Evolutionary conservation across 2,329 filamentous ascomycete species (phyloP).

Genomic region (Acrocalymma vagum): DNA sequence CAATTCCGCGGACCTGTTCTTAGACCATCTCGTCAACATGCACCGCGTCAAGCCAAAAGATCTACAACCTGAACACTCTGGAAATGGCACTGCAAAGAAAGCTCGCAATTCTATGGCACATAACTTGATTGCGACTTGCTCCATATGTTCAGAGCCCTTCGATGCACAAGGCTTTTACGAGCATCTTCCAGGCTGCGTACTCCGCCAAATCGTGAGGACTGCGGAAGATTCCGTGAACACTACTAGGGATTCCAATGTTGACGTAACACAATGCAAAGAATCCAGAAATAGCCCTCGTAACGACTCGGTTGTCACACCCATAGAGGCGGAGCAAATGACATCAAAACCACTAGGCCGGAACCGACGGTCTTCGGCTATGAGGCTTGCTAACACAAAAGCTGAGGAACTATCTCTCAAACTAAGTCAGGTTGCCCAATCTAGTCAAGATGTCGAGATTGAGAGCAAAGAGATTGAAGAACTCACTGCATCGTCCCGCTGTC

Average conservation of each 20-base stretch:
- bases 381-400: too few relatives aligned
- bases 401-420: too few relatives aligned
- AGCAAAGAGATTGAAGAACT: conserved; percentile 21
- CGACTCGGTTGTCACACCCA: neutral
- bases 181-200: conserved; percentile 76
- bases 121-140: conserved; percentile 80
- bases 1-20: conserved; percentile 89
- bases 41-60: conserved; percentile 84
- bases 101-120: conserved; percentile 55
- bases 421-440: neutral
- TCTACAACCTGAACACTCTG: conserved; percentile 56
- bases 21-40: conserved; percentile 83
- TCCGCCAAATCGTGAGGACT: conserved; percentile 56
- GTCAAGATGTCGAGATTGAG: conserved; percentile 1
- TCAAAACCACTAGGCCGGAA: neutral
- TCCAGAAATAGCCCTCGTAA: conserved; percentile 3
- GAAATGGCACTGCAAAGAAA: conserved; percentile 60
- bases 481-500: conserved; percentile 24
- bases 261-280: neutral
- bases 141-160: conserved; percentile 86
- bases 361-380: neutral
- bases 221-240: neutral
- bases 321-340: neutral
- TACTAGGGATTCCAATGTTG: neutral
- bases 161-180: conserved; percentile 94